These are phyloP conservation scores for Xylaria longipes DNA, from an alignment of 495 filamentous ascomycete genomes.

Conservation along the genomic window DNA sequence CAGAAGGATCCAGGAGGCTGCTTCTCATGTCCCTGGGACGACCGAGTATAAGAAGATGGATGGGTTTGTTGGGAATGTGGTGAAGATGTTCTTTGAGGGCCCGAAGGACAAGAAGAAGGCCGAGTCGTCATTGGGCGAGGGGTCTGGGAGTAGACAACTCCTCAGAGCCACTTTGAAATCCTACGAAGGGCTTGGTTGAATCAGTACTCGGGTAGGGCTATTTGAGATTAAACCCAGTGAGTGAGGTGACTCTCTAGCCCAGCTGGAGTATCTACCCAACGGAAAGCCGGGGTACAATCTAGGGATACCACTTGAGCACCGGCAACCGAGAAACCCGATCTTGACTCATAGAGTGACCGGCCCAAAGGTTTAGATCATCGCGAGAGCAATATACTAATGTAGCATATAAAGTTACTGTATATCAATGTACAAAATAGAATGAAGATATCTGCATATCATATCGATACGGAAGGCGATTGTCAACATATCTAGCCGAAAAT, in stretches of 20 bases:
- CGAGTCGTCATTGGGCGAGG: not conserved
- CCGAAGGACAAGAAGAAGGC: constrained; percentile 18
- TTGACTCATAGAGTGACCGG: not conserved
- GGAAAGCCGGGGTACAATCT: not conserved
- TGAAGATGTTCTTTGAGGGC: constrained; percentile 49
- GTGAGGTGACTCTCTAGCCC: not conserved
- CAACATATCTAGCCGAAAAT: not conserved
- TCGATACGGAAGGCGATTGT: not conserved
- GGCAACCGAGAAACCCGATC: not conserved
- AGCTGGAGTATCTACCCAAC: not conserved
- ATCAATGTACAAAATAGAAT: constrained; percentile 11
- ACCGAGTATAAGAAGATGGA: constrained; percentile 49
- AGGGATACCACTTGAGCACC: not conserved
- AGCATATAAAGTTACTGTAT: constrained; percentile 5
- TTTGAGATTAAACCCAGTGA: not conserved
- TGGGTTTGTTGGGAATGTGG: constrained; percentile 40
- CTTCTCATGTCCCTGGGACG: constrained; percentile 40
- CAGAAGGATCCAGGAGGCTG: constrained; percentile 35
- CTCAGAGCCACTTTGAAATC: not conserved
- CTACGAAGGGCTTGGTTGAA: not conserved
- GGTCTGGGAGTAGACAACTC: not conserved
- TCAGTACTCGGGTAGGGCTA: not conserved
- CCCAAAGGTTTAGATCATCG: not conserved
- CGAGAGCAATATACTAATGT: not conserved
- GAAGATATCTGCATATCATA: not conserved